Evolutionary conservation across 306 rosid species (phyloP).

Genomic region (Sesbania bispinosa): DNA sequence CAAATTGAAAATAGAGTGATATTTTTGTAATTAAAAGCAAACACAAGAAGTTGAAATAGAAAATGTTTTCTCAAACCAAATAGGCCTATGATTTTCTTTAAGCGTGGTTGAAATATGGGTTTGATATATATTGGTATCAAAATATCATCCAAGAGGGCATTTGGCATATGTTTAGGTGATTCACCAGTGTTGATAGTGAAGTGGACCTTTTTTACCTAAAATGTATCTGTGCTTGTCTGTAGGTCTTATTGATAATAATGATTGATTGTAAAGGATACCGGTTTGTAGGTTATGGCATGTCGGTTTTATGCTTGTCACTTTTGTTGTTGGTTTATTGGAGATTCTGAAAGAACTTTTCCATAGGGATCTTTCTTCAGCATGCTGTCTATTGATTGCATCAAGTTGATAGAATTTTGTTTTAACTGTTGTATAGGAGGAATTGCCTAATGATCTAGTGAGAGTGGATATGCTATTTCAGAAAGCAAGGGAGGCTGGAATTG

Average conservation of each 20-base stretch:
- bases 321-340: neutral
- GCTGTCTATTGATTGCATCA: constrained; percentile 9
- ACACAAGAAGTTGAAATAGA: too few species aligned
- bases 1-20: too few species aligned
- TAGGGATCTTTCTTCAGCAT: neutral
- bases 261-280: neutral
- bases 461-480: constrained; percentile 75
- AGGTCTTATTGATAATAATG: constrained; percentile 8
- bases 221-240: neutral
- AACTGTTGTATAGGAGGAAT: constrained; percentile 65
- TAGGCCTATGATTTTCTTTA: neutral
- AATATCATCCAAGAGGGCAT: constrained; percentile 9
- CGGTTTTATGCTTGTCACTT: neutral
- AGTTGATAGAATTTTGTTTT: constrained; percentile 20
- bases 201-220: constrained; percentile 12
- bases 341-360: neutral
- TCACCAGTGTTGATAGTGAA: constrained; percentile 18
- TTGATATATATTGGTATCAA: neutral
- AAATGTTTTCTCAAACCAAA: too few species aligned
- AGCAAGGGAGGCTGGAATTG: constrained; percentile 72
- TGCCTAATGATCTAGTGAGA: constrained; percentile 74
- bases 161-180: constrained; percentile 19
- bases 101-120: constrained; percentile 9
- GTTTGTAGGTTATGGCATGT: constrained; percentile 10
- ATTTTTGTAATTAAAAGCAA: too few species aligned